Evolutionary conservation across 345 rosid species (phyloP), one percentile per base, ranked within the genome.

Genomic region (Hibiscus tridactylites): DNA sequence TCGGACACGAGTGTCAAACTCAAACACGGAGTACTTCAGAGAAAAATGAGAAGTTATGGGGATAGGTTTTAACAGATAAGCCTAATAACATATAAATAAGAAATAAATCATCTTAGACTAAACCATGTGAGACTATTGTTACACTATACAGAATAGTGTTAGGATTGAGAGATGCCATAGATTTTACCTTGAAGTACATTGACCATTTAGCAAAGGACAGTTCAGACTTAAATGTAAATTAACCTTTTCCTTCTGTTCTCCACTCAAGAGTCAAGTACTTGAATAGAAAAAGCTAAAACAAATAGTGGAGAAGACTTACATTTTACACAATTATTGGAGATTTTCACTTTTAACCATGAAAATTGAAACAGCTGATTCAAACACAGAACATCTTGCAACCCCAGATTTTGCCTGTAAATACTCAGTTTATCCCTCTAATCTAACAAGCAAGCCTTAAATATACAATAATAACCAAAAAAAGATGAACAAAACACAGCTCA

Each of bases 191-290:
- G 37, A 37, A 37, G 8, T 37, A 0, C 2, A 39, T 39, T 42
- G 11, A 42, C 11, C 46, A 42, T 42, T 42, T 42, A 39, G 3
- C 13, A 3, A 7, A 37, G 49, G 50, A 54, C 4, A 31, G 59
- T 9, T 11, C 21, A 52, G 42, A 59, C 66, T 15, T 37, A 12
- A n/a, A 15, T 37, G 37, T 15, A 42, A 26, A 42, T 44, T 59
- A 3, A 24, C n/a, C 8, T 56, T 6, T 57, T 29, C 71, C 71
- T 65, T 46, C 42, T 71, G 61, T 57, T 65, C 12, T 65, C 68
- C 71, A 58, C 72, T 65, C 15, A 6, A 39, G 54, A 54, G 5
- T 50, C 15, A 6, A 65, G 24, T 28, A 12, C 13, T 33, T 16
- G 26, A 33, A 5, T 4, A 1, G 29, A 39, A 64, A 35, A 39